These are phyloP conservation scores for Pythium dissimile DNA, from an alignment of 352 stramenopile genomes.

Conservation along the genomic window DNA sequence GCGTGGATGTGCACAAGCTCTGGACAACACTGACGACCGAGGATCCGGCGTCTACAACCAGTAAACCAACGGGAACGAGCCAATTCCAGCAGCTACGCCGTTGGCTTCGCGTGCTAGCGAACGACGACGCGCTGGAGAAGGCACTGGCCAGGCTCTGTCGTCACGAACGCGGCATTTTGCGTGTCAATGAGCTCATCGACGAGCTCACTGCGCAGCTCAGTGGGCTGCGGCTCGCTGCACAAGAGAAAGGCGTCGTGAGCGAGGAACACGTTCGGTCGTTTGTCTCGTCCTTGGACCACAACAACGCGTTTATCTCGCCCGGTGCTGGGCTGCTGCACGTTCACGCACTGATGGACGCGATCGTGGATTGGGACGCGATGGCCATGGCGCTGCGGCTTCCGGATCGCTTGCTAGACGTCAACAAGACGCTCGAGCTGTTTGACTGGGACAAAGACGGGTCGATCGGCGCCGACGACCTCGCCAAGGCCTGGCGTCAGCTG, in stretches of 20 bases:
- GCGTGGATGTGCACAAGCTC: constrained; percentile 24
- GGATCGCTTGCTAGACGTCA: constrained; percentile 38
- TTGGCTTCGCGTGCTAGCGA: constrained; percentile 7
- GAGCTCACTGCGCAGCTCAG: constrained; percentile 3
- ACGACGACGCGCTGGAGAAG: constrained; percentile 12
- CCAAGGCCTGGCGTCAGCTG: constrained; percentile 39
- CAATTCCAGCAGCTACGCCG: background rate
- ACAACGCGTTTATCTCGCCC: background rate
- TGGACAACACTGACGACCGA: constrained; percentile 24
- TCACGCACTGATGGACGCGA: constrained; percentile 34
- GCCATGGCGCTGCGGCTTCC: constrained; percentile 25
- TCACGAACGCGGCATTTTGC: constrained; percentile 10
- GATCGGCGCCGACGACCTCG: constrained; percentile 42
- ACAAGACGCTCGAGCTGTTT: constrained; percentile 42
- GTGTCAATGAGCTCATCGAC: background rate
- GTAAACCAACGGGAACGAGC: background rate
- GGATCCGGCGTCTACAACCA: background rate
- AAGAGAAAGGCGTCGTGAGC: background rate
- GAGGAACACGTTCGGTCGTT: background rate
- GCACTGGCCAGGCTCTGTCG: background rate
- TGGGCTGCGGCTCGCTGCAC: background rate
- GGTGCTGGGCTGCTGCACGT: constrained; percentile 19
- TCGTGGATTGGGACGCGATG: constrained; percentile 46
- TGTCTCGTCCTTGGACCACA: background rate
- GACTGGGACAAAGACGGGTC: constrained; percentile 38